phyloP scores from a whole-genome alignment of 2,329 filamentous ascomycete species.

The Plenodomus tracheiphilus region DNA sequence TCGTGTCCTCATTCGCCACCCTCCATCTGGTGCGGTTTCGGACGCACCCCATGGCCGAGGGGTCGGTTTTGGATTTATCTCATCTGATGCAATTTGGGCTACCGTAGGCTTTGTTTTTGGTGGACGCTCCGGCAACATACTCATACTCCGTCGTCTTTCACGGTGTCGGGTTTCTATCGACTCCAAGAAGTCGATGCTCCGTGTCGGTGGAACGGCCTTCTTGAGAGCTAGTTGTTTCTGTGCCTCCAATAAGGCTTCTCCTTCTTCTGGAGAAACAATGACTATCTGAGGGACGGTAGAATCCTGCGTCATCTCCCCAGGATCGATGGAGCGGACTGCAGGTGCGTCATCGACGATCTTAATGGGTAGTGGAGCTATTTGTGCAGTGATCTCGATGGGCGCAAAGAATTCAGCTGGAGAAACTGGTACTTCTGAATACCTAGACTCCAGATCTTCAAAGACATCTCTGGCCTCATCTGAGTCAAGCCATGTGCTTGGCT shows the following conservation, averaged over 20 bases:
- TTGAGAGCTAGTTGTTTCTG: too few species aligned
- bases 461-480: background rate
- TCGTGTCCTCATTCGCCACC: slow-evolving; percentile 6
- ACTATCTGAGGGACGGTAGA: slow-evolving; percentile 3
- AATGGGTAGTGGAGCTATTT: too few species aligned
- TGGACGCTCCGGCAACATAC: too few species aligned
- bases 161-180: too few species aligned
- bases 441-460: background rate
- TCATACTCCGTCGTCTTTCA: too few species aligned
- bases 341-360: too few species aligned
- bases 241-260: background rate
- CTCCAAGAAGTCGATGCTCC: too few species aligned
- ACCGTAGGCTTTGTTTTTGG: too few species aligned
- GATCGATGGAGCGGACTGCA: background rate
- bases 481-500: too few species aligned
- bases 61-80: background rate
- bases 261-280: slow-evolving; percentile 4
- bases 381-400: too few species aligned
- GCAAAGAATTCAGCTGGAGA: slow-evolving; percentile 7
- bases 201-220: too few species aligned
- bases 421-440: background rate
- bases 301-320: slow-evolving; percentile 2
- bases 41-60: slow-evolving; percentile 1
- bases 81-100: background rate
- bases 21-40: slow-evolving; percentile 1